Evolutionary conservation across 495 filamentous ascomycete genomes (phyloP).

Genomic region (Podospora sp.): DNA sequence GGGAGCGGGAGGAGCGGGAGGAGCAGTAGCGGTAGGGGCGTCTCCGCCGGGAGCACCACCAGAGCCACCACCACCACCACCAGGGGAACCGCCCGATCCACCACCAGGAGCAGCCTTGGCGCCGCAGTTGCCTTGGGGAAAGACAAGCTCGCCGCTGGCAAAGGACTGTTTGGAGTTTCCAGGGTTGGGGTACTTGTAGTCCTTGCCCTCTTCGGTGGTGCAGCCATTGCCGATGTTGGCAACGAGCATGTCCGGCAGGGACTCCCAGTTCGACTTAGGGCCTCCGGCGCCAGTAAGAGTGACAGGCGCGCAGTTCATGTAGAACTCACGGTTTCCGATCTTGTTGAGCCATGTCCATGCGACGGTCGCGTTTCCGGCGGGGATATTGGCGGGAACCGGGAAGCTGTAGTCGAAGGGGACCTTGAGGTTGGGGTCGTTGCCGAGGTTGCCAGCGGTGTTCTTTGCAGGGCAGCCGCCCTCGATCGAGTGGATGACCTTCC

Average conservation of each 20-base stretch:
- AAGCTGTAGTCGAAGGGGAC: conserved; percentile 53
- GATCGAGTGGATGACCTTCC: conserved; percentile 82
- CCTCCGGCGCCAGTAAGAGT: conserved; percentile 61
- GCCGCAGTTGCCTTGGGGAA: conserved; percentile 27
- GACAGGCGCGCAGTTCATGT: conserved; percentile 89
- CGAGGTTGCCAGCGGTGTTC: conserved; percentile 46
- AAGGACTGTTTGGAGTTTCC: conserved; percentile 55
- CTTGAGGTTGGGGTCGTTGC: conserved; percentile 27
- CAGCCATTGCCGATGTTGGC: conserved; percentile 70
- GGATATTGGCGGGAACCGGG: conserved; percentile 59
- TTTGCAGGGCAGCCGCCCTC: conserved; percentile 75
- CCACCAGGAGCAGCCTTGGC: neutral
- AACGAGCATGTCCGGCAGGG: conserved; percentile 77
- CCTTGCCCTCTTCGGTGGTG: conserved; percentile 45
- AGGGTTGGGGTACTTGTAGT: conserved; percentile 59
- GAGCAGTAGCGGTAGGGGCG: neutral
- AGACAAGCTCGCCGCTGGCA: conserved; percentile 34
- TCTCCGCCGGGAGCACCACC: conserved; percentile 1
- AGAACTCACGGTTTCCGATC: conserved; percentile 87
- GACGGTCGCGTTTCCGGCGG: conserved; percentile 65
- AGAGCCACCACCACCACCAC: conserved; percentile 7
- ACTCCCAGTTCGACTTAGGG: conserved; percentile 50
- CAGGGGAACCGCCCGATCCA: conserved; percentile 7
- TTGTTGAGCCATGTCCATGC: conserved; percentile 94
- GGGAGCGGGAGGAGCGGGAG: neutral